A percentile compares a stretch with the other conserved stretches of the same genome.
Conservation (phyloP, 1,139 yeast genomes). For the Suhomyces taliae region DNA sequence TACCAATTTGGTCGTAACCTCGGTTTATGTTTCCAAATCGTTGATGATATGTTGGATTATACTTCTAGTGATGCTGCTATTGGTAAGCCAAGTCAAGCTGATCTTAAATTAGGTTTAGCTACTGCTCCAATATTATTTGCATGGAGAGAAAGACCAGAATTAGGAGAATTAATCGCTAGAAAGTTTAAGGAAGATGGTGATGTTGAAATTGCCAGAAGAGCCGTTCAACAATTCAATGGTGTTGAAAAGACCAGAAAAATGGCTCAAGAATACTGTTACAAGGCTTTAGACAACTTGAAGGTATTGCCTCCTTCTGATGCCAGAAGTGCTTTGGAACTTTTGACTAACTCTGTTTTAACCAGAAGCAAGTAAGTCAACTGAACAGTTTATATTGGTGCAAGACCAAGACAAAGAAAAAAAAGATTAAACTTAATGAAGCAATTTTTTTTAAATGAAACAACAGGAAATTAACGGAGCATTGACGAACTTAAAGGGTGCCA, state of each 20-base stretch:
- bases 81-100: slow-evolving; percentile 97
- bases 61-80: slow-evolving; percentile 78
- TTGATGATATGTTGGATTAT: slow-evolving; percentile 94
- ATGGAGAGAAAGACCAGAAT: slow-evolving; percentile 83
- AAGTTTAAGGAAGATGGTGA: slow-evolving; percentile 83
- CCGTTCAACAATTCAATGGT: slow-evolving; percentile 73
- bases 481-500: too few relatives aligned
- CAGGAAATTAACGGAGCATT: too few relatives aligned
- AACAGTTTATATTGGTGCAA: background rate
- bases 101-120: slow-evolving; percentile 87
- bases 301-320: slow-evolving; percentile 86
- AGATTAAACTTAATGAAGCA: background rate
- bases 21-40: slow-evolving; percentile 93
- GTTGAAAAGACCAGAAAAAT: slow-evolving; percentile 71
- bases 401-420: too few relatives aligned
- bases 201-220: slow-evolving; percentile 71
- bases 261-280: slow-evolving; percentile 75
- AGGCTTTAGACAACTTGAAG: slow-evolving; percentile 71
- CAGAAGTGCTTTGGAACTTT: slow-evolving; percentile 79
- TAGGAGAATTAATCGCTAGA: slow-evolving; percentile 81
- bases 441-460: background rate
- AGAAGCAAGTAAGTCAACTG: slow-evolving; percentile 55
- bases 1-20: slow-evolving; percentile 90
- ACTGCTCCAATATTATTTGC: slow-evolving; percentile 97
- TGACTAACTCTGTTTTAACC: slow-evolving; percentile 81